Evolutionary conservation across 345 rosid genomes (phyloP).

Genomic region (Noccaea bulbosa): DNA sequence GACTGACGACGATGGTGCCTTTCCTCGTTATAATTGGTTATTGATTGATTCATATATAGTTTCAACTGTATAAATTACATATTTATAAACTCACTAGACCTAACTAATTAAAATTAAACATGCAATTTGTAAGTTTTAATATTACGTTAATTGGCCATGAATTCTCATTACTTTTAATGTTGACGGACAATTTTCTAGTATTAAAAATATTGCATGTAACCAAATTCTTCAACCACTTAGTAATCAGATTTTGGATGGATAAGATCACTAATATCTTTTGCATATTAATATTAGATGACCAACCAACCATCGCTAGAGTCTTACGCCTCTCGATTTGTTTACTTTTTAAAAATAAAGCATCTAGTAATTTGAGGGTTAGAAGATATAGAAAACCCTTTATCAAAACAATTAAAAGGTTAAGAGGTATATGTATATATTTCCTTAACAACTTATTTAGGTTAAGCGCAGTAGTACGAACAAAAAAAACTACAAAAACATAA

Average conservation of each 20-base stretch:
- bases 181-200: slow-evolving; percentile 4
- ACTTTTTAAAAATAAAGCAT: background rate
- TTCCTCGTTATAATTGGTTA: slow-evolving; percentile 8
- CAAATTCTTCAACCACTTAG: slow-evolving; percentile 21
- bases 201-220: slow-evolving; percentile 20
- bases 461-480: background rate
- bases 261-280: slow-evolving; percentile 25
- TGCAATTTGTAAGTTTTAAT: background rate
- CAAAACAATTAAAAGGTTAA: too few species aligned
- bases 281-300: slow-evolving; percentile 24
- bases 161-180: slow-evolving; percentile 7
- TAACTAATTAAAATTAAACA: background rate
- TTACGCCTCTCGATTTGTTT: slow-evolving; percentile 18
- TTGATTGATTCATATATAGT: background rate
- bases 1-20: background rate
- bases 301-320: slow-evolving; percentile 27
- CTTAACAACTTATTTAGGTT: slow-evolving; percentile 4
- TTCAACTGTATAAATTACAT: background rate
- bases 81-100: background rate
- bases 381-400: too few species aligned
- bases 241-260: slow-evolving; percentile 25
- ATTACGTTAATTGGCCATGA: background rate
- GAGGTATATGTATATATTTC: background rate
- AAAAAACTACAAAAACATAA: too few species aligned
- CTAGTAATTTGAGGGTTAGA: background rate